These are phyloP conservation scores for Maudiozyma saulgeensis DNA, from an alignment of 805 yeast species.

Conservation along the genomic window DNA sequence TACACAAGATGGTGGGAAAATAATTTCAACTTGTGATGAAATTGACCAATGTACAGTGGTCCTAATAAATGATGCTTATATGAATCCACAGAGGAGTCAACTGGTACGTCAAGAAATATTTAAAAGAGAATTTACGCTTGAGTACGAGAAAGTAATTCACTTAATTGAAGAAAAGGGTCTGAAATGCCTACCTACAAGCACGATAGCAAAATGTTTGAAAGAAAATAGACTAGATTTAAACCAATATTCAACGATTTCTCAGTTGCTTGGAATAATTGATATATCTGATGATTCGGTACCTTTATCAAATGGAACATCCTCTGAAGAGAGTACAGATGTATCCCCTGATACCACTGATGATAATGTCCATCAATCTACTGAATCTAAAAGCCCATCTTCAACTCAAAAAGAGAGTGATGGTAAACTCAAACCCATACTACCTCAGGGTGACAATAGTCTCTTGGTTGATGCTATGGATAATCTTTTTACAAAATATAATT, in stretches of 20 bases:
- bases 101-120: constrained; percentile 13
- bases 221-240: constrained; percentile 1
- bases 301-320: background rate
- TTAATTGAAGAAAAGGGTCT: constrained; percentile 5
- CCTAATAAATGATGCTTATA: constrained; percentile 21
- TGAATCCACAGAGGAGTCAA: constrained; percentile 6
- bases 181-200: constrained; percentile 9
- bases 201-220: constrained; percentile 16
- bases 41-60: constrained; percentile 7
- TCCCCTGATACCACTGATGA: too few relatives aligned
- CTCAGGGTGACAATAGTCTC: constrained; percentile 7
- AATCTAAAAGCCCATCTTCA: too few relatives aligned
- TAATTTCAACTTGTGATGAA: constrained; percentile 4
- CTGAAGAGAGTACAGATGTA: background rate
- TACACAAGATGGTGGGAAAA: constrained; percentile 15
- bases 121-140: constrained; percentile 14
- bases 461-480: constrained; percentile 13
- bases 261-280: background rate
- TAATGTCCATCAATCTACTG: too few relatives aligned
- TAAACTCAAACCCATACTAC: background rate
- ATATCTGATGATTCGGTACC: background rate
- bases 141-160: constrained; percentile 6
- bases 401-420: too few relatives aligned
- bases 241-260: background rate
- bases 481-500: constrained; percentile 16